Percentiles rank a stretch among this genome's conserved stretches.
Evolutionary conservation across 2,329 filamentous ascomycete genomes (phyloP).

Genomic region (Ophiognomonia clavigignenti-juglandacearum): DNA sequence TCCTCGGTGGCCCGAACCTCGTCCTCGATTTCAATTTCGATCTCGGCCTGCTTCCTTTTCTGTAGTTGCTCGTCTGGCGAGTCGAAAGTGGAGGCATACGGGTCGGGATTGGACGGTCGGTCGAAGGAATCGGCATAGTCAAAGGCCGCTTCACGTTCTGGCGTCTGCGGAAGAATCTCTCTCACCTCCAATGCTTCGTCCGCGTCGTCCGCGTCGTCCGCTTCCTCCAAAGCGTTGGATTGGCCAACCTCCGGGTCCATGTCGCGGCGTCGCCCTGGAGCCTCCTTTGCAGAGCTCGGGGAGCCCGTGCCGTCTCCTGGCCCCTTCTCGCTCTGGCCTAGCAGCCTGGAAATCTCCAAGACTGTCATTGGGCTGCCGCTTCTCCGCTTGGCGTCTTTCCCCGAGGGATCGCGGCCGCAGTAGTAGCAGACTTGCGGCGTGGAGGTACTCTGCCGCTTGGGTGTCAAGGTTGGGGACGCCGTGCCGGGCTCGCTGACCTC

Average conservation of each 20-base stretch:
- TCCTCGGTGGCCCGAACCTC: too few relatives aligned
- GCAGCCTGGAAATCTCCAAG: neutral
- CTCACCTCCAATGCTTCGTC: too few relatives aligned
- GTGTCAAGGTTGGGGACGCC: neutral
- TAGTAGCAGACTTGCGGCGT: neutral
- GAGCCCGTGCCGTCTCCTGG: neutral
- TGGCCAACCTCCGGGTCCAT: constrained; percentile 3
- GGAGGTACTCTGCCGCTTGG: neutral
- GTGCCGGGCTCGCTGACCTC: constrained; percentile 9
- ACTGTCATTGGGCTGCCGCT: neutral
- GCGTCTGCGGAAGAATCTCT: neutral
- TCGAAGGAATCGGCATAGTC: neutral
- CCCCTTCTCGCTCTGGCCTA: neutral
- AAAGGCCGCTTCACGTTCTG: neutral
- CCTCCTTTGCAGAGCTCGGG: neutral
- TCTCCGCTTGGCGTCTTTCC: neutral
- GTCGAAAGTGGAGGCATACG: neutral
- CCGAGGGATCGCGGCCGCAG: neutral
- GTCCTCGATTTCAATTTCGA: neutral
- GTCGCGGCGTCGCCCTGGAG: neutral
- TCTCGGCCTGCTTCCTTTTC: neutral
- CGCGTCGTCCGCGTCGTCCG: neutral
- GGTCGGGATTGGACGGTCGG: constrained; percentile 1
- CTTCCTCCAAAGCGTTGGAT: neutral
- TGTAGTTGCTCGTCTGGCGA: neutral